Evolutionary conservation across 1,139 yeast species (phyloP).

Genomic region (Scheffersomyces stambukii): DNA sequence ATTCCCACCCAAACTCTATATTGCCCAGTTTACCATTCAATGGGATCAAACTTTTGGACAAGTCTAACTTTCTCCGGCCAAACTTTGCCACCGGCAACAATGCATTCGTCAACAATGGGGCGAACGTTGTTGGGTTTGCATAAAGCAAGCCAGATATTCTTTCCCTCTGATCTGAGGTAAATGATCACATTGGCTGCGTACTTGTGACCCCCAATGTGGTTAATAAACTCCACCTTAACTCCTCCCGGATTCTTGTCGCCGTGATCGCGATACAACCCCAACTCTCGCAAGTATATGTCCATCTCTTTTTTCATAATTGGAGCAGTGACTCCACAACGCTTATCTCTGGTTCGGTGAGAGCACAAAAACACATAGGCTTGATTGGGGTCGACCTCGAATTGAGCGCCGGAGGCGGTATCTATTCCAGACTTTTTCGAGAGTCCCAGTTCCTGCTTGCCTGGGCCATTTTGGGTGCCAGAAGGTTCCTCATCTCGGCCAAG

Average conservation of each 20-base stretch:
- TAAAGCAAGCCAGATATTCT: conserved; percentile 84
- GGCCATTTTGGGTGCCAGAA: too few species aligned
- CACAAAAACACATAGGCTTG: conserved; percentile 70
- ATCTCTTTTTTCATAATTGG: conserved; percentile 84
- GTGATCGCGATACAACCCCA: conserved; percentile 66
- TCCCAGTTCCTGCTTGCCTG: too few species aligned
- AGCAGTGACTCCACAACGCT: conserved; percentile 90
- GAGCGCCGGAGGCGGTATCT: too few species aligned
- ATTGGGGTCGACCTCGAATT: conserved; percentile 38
- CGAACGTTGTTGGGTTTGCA: conserved; percentile 73
- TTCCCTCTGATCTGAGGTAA: conserved; percentile 61
- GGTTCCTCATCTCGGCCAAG: too few species aligned
- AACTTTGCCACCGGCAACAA: conserved; percentile 59
- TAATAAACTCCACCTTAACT: conserved; percentile 61
- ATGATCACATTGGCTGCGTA: conserved; percentile 84
- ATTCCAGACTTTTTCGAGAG: conserved; percentile 14
- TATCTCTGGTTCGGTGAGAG: conserved; percentile 88
- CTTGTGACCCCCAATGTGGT: conserved; percentile 96
- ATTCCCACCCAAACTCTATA: not conserved
- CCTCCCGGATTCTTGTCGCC: conserved; percentile 76
- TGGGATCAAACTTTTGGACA: conserved; percentile 49
- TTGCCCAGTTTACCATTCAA: conserved; percentile 47
- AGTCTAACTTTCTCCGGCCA: conserved; percentile 70
- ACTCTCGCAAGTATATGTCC: conserved; percentile 66
- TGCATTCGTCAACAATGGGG: conserved; percentile 71